phyloP scores from a whole-genome alignment of 805 yeast species.

The Brettanomyces custersianus region DNA sequence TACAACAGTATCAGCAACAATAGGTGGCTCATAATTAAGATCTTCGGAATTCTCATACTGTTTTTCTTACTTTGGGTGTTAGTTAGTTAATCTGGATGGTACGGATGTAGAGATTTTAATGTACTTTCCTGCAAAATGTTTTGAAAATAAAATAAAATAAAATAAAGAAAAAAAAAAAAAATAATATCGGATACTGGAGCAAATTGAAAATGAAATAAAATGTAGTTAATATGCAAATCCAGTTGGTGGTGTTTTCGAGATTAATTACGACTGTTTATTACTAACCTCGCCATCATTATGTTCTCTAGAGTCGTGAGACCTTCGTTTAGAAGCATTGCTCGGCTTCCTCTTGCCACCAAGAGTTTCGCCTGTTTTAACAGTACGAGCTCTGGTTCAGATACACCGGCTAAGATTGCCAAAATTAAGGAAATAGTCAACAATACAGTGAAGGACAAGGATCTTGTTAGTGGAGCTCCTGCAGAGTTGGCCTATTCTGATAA shows the following conservation, averaged over 20 bases:
- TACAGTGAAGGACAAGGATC: slow-evolving; percentile 35
- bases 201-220: too few relatives aligned
- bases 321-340: not conserved
- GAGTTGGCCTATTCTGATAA: slow-evolving; percentile 40
- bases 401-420: slow-evolving; percentile 5
- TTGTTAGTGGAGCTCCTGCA: slow-evolving; percentile 69
- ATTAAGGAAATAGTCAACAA: slow-evolving; percentile 11
- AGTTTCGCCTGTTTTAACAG: not conserved
- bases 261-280: not conserved
- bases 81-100: slow-evolving; percentile 38
- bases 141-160: not conserved
- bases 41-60: slow-evolving; percentile 77
- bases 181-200: too few relatives aligned
- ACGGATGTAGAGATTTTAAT: too few relatives aligned
- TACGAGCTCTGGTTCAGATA: not conserved
- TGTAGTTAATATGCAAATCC: too few relatives aligned
- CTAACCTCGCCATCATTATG: slow-evolving; percentile 1
- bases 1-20: slow-evolving; percentile 81
- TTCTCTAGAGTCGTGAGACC: slow-evolving; percentile 3
- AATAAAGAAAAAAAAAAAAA: not conserved
- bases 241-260: too few relatives aligned
- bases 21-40: slow-evolving; percentile 84
- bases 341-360: not conserved
- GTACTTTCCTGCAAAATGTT: not conserved
- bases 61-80: slow-evolving; percentile 74